These are phyloP conservation scores for Ophiostoma australiae DNA, from an alignment of 2,329 filamentous ascomycete genomes.

Conservation along the genomic window DNA sequence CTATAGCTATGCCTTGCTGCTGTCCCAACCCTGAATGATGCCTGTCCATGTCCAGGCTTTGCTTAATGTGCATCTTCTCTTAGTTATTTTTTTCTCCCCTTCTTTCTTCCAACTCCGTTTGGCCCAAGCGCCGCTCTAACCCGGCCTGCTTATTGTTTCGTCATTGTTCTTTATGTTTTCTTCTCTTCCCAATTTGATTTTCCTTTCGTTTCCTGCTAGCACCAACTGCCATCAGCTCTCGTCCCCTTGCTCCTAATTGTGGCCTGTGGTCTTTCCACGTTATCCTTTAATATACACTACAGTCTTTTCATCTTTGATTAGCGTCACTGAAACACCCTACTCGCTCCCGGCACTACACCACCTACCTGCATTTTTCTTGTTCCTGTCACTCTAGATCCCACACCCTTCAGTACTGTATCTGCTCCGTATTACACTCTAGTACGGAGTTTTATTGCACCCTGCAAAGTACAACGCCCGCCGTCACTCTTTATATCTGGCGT, in stretches of 20 bases:
- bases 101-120: neutral
- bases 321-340: constrained; percentile 12
- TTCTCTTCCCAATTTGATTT: neutral
- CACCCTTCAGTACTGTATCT: no score
- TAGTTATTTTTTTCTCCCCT: neutral
- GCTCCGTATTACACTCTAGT: neutral
- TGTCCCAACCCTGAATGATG: neutral
- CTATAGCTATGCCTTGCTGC: neutral
- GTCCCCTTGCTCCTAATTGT: neutral
- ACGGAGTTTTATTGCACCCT: neutral
- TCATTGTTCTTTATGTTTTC: neutral
- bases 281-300: no score
- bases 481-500: neutral
- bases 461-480: neutral
- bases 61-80: neutral
- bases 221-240: neutral
- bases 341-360: constrained; percentile 3
- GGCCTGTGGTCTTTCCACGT: neutral
- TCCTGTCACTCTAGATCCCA: neutral
- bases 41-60: neutral
- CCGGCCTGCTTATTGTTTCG: neutral
- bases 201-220: neutral
- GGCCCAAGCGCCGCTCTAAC: neutral
- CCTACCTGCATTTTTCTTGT: neutral
- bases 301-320: constrained; percentile 4